Base-by-base conservation (phyloP, 768 basidiomycete genomes). In the Mycena rebaudengoi region DNA sequence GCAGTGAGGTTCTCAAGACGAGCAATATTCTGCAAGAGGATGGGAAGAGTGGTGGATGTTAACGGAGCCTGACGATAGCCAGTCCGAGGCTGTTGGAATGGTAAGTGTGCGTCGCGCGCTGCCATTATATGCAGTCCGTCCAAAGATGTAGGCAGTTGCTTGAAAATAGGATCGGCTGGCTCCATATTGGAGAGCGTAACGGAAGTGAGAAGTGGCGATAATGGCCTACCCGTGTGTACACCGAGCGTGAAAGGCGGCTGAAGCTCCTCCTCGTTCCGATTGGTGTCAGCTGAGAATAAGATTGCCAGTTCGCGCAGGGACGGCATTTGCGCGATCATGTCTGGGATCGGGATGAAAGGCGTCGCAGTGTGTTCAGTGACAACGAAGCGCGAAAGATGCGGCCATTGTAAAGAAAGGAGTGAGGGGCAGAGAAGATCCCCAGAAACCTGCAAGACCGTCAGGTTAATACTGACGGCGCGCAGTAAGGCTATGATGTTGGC, bases 291-390 rank as follows among this genome's bases (percentile, higher is more conserved):
- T 3, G 55, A 44, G 14, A 5, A 56, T 32, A 56, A 7, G 2
- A 56, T 20, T 0, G 43, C 23, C 2, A 56, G 12, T 14, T 56
- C 23, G 7, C 21, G 55, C 4, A 56, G n/a, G 0, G 55, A 20
- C 1, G 55, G 55, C 55, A 56, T 56, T 8, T 16, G 29, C 0
- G 41, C 5, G 6, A 25, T 14, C 20, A 51, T 7, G n/a, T 35
- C 55, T 3, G 55, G 43, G 4, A 56, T 32, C 1, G 55, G n/a
- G 18, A 58, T 46, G 35, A 37, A 48, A 13, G 56, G 56, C 21
- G 56, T 58, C 4, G 56, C 30, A 2, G 35, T 53, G 51, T 53
- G 51, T 20, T 53, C 51, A 6, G 35, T 53, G 33, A 53, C 21
- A 23, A 25, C 4, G 18, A 58, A 58, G n/a, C 23, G 7, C 5